phyloP scores from a whole-genome alignment of 1,139 yeast species.

The Pneumocystis canis region DNA sequence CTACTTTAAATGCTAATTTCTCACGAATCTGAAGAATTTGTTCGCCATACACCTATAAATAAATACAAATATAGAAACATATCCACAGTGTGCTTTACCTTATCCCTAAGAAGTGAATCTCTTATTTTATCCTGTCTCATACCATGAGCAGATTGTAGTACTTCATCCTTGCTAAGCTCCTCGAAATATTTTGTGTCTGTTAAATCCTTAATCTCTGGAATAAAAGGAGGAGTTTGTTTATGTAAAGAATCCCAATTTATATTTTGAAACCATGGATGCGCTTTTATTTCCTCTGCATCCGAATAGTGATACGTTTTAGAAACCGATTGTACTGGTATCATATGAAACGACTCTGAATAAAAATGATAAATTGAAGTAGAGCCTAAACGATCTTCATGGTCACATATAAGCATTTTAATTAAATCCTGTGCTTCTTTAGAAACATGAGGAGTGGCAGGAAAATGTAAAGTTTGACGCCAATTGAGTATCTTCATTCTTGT shows the following conservation, averaged over 20 bases:
- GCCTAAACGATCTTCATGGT: conserved; percentile 58
- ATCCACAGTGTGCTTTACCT: neutral
- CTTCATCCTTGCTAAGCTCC: conserved; percentile 7
- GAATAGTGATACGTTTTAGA: conserved; percentile 15
- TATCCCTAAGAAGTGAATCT: conserved; percentile 9
- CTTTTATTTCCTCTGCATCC: conserved; percentile 42
- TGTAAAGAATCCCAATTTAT: conserved; percentile 57
- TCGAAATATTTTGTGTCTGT: conserved; percentile 86
- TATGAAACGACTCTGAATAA: neutral
- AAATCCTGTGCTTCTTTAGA: conserved; percentile 59
- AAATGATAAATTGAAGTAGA: conserved; percentile 18
- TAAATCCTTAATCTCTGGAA: conserved; percentile 67
- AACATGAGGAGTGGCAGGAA: conserved; percentile 25
- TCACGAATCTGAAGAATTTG: conserved; percentile 6
- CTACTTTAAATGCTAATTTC: conserved; percentile 10
- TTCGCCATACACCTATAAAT: conserved; percentile 3
- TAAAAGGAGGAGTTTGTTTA: conserved; percentile 65
- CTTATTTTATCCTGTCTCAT: conserved; percentile 5
- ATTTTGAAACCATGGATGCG: conserved; percentile 51
- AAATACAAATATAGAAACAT: neutral
- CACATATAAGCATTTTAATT: conserved; percentile 43
- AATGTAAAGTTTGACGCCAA: conserved; percentile 5
- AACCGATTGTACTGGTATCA: neutral
- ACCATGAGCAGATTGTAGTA: conserved; percentile 2
- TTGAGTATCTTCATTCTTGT: conserved; percentile 10